Conservation (phyloP, 2,329 filamentous ascomycete genomes). For the Xylariaceae sp. region DNA sequence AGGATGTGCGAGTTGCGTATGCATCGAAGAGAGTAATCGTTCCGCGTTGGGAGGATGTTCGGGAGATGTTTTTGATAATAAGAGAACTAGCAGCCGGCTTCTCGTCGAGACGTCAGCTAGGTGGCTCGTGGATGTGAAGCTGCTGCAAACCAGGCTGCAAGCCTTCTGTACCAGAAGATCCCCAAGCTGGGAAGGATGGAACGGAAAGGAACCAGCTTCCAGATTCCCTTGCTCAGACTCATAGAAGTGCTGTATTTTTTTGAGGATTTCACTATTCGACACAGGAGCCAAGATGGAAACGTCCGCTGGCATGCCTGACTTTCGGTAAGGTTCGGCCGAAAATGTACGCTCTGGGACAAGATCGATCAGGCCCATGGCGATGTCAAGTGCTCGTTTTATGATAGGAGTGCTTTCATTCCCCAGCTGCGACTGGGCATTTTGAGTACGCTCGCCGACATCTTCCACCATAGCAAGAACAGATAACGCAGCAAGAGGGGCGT, state of each 20-base stretch:
- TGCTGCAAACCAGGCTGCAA: constrained; percentile 47
- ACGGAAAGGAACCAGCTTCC: constrained; percentile 58
- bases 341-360: constrained; percentile 64
- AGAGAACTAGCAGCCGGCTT: constrained; percentile 55
- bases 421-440: constrained; percentile 10
- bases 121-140: constrained; percentile 40
- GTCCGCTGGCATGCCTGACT: constrained; percentile 27
- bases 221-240: constrained; percentile 65
- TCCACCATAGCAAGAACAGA: constrained; percentile 59
- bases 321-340: constrained; percentile 31
- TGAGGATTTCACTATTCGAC: constrained; percentile 51
- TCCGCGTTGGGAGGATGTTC: constrained; percentile 44
- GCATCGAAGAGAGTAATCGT: constrained; percentile 48
- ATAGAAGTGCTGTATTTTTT: constrained; percentile 63
- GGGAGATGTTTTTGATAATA: constrained; percentile 50
- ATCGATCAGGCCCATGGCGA: constrained; percentile 56
- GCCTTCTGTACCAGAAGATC: constrained; percentile 61
- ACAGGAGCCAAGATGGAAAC: constrained; percentile 32
- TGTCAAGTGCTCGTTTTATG: constrained; percentile 38
- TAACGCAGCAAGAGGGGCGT: constrained; percentile 74
- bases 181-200: constrained; percentile 51
- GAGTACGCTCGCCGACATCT: constrained; percentile 43
- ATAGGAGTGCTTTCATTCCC: constrained; percentile 23
- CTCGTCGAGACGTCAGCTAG: constrained; percentile 51
- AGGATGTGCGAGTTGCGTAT: constrained; percentile 41